Percentiles rank a stretch among this genome's conserved stretches.
Conservation (phyloP, 768 basidiomycete species). For the Rhizopogon sp. region DNA sequence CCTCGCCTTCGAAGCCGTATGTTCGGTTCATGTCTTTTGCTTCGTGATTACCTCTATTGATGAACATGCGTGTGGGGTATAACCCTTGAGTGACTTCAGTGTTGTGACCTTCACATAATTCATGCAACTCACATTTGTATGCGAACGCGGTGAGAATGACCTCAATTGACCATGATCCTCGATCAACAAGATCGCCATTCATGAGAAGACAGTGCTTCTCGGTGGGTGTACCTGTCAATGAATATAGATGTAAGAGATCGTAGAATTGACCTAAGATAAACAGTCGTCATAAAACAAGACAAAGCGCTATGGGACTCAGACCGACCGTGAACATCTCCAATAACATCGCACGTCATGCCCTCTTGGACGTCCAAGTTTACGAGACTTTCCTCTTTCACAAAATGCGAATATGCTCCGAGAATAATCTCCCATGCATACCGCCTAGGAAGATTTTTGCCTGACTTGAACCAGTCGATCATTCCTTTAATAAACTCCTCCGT, state of each 20-base stretch:
- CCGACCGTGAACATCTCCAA: constrained; percentile 92
- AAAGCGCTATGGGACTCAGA: constrained; percentile 4
- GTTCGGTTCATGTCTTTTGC: constrained; percentile 95
- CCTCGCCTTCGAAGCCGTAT: constrained; percentile 95
- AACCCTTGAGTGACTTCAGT: constrained; percentile 57
- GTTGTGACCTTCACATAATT: background rate
- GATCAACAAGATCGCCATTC: constrained; percentile 96
- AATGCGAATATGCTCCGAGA: constrained; percentile 73
- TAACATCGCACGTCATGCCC: constrained; percentile 84
- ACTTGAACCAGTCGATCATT: constrained; percentile 93
- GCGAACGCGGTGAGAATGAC: constrained; percentile 91
- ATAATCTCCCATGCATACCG: constrained; percentile 96
- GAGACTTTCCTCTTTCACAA: constrained; percentile 75
- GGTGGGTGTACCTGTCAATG: constrained; percentile 79
- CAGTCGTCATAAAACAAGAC: background rate
- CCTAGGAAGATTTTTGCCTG: constrained; percentile 86
- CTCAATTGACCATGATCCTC: constrained; percentile 94
- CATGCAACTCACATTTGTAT: constrained; percentile 72
- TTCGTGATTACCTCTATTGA: constrained; percentile 97
- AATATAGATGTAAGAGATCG: constrained; percentile 84
- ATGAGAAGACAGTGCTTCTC: constrained; percentile 84
- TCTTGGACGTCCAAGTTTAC: constrained; percentile 72
- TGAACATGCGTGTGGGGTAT: constrained; percentile 82
- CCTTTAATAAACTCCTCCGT: constrained; percentile 72
- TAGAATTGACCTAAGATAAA: constrained; percentile 78